Evolutionary conservation across 768 basidiomycete genomes (phyloP).

Genomic region (Mrakia frigida): DNA sequence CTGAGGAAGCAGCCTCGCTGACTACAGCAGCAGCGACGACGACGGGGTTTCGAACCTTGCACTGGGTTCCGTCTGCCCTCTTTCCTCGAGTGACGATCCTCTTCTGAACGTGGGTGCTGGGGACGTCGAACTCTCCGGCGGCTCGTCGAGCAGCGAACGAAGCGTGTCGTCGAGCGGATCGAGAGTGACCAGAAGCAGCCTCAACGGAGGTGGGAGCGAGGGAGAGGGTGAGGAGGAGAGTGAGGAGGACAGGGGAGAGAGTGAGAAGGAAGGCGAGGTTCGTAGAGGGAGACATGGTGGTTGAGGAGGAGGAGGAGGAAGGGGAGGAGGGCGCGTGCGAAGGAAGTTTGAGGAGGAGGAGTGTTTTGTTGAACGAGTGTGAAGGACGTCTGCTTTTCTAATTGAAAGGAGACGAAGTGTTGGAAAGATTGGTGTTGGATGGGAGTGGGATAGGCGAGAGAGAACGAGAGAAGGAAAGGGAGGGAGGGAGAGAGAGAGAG

Average conservation of each 20-base stretch:
- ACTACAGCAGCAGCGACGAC: neutral
- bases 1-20: neutral
- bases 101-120: neutral
- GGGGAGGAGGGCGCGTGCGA: neutral
- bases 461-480: neutral
- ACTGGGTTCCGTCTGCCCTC: constrained; percentile 26
- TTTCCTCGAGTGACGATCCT: constrained; percentile 7
- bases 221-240: constrained; percentile 14
- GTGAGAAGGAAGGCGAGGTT: constrained; percentile 15
- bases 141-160: constrained; percentile 20
- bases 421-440: neutral
- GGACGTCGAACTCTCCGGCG: constrained; percentile 20
- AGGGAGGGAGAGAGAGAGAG: neutral
- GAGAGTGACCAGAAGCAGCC: neutral
- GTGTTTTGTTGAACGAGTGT: constrained; percentile 3
- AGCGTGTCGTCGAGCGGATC: constrained; percentile 20
- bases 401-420: neutral
- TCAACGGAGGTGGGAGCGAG: constrained; percentile 18
- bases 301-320: neutral
- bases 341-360: neutral
- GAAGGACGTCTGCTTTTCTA: neutral
- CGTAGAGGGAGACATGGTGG: constrained; percentile 4
- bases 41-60: constrained; percentile 12
- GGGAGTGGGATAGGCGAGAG: neutral
- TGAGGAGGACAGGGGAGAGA: constrained; percentile 8